Base-by-base conservation (phyloP, 2,329 filamentous ascomycete genomes). In the Fusarium sp. region DNA sequence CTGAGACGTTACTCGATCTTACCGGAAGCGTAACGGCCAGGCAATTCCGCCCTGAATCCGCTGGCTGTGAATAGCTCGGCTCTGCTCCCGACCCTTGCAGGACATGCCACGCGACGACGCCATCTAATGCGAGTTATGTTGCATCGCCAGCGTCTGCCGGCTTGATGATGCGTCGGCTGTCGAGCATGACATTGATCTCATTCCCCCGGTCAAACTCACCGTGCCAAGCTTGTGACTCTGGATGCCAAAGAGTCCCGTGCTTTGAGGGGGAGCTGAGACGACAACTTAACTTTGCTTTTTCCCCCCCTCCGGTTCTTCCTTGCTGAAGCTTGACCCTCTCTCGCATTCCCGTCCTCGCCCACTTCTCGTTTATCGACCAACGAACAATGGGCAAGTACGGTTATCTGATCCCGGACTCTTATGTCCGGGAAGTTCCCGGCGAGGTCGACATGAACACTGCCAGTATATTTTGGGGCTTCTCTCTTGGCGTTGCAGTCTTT, bases 401-500 rank as follows among this genome's bases (percentile, higher is more conserved):
- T 11, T 76, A 73, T 30, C 27, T 79, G 11, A 66, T 79, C 30
- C 74, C 77, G 54, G 71, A 78, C 37, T 59, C 64, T 5, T 79
- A 78, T 11, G 75, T 77, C 45, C 72, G 61, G 6, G 72, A 79
- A 45, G 32, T 73, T 4, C 76, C 76, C 0, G 60, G 25, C 3
- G 62, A 77, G 13, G 68, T 61, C 10, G 76, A 79, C 35, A 77
- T 75, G 79, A 78, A 76, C 9, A 76, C 43, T 0, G 50, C 76
- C 9, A 79, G 78, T 13, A 77, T 79, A 1, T 70, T 79, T 11
- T 79, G 74, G 76, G 78, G 78, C 0, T 72, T 79, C 11, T 77
- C 78, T 2, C 60, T 79, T 0, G 77, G 62, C 0, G 67, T 72
- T 0, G 76, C 72, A 0, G 13, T 78, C 0, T 79, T 79, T 6